These are phyloP conservation scores for Aspergillus sclerotioniger DNA, from an alignment of 495 filamentous ascomycete species.

Conservation along the genomic window DNA sequence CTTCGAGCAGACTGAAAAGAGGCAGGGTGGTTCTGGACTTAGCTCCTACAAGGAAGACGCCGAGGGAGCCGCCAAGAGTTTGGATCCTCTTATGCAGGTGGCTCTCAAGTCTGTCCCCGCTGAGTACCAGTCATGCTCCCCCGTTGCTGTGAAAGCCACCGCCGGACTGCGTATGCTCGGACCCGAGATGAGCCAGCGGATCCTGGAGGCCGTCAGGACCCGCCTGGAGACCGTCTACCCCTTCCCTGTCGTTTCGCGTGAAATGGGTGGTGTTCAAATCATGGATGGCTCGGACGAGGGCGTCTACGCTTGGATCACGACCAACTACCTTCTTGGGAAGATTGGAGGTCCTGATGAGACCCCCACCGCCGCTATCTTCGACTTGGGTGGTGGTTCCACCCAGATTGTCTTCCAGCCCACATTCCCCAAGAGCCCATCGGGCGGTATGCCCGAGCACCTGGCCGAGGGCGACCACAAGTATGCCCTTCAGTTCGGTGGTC, in stretches of 20 bases:
- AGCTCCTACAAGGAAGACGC: constrained; percentile 83
- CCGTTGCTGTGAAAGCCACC: constrained; percentile 93
- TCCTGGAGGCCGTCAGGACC: constrained; percentile 78
- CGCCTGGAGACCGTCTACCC: constrained; percentile 88
- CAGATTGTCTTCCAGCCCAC: constrained; percentile 98
- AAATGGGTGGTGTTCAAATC: constrained; percentile 83
- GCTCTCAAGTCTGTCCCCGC: constrained; percentile 82
- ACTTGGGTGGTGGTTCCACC: constrained; percentile 93
- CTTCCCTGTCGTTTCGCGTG: constrained; percentile 84
- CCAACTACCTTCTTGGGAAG: constrained; percentile 96
- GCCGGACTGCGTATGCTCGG: constrained; percentile 87
- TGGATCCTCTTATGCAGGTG: constrained; percentile 83
- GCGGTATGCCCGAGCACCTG: constrained; percentile 86
- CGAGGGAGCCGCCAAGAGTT: constrained; percentile 80
- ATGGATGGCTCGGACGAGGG: constrained; percentile 96
- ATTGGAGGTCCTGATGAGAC: constrained; percentile 89
- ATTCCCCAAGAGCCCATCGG: constrained; percentile 69
- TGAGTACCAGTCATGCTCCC: constrained; percentile 80
- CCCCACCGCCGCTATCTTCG: constrained; percentile 90
- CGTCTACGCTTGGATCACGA: constrained; percentile 99
- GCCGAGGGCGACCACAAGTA: constrained; percentile 96
- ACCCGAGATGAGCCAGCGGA: constrained; percentile 74
- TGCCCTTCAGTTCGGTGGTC: constrained; percentile 82
- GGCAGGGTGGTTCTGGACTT: constrained; percentile 73
- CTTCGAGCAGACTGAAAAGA: constrained; percentile 86